These are phyloP conservation scores for Solanum hybrid DNA, from an alignment of 305 asterid genomes.

Conservation along the genomic window DNA sequence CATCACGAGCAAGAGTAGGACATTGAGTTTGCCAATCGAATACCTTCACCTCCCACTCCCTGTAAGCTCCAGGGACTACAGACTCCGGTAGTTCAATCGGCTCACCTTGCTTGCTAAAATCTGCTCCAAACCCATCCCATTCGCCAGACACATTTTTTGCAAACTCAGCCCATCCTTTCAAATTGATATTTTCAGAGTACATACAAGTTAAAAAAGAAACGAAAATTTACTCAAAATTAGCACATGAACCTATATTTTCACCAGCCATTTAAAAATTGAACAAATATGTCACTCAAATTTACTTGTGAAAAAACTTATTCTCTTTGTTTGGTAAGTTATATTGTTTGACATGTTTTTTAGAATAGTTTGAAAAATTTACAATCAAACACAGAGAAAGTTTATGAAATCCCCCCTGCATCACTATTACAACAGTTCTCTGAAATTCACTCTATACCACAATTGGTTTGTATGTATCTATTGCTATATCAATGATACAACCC, in stretches of 20 bases:
- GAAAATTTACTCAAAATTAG: background rate
- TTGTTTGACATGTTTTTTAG: background rate
- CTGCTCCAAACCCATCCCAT: conserved; percentile 95
- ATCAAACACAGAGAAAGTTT: background rate
- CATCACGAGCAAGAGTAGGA: conserved; percentile 59
- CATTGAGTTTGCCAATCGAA: conserved; percentile 95
- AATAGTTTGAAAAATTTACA: background rate
- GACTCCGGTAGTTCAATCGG: conserved; percentile 67
- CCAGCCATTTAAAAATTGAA: background rate
- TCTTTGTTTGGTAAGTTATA: background rate
- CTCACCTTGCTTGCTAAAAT: conserved; percentile 55
- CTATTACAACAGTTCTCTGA: background rate
- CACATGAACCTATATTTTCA: background rate
- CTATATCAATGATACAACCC: background rate
- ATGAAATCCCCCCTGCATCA: background rate
- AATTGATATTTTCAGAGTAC: background rate
- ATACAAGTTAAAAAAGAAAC: background rate
- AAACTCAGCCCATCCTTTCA: conserved; percentile 53
- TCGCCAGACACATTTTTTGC: conserved; percentile 71
- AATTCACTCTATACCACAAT: background rate
- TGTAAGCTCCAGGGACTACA: conserved; percentile 76
- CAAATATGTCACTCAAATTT: background rate
- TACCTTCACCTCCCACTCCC: conserved; percentile 91
- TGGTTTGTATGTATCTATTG: background rate
- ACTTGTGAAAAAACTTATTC: background rate